These are phyloP conservation scores for Priceomyces carsonii DNA, from an alignment of 805 yeast species.

Conservation along the genomic window DNA sequence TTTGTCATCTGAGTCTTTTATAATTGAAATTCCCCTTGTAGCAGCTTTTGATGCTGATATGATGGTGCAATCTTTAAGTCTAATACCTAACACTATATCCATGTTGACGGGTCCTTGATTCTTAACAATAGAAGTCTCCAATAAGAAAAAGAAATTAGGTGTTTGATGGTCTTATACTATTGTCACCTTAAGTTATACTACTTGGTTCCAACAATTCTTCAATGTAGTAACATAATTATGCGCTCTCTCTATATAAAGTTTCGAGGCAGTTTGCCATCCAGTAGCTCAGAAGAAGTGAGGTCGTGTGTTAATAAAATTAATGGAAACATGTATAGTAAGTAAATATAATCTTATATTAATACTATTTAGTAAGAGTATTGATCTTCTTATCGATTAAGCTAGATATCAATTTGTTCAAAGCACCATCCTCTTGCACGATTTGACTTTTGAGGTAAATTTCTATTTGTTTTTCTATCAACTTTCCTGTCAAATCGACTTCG, in stretches of 20 bases:
- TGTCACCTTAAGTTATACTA: no score
- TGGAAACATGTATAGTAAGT: no score
- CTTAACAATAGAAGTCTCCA: neutral
- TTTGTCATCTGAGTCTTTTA: slow-evolving; percentile 45
- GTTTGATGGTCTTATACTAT: neutral
- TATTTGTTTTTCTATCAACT: slow-evolving; percentile 86
- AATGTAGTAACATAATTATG: no score
- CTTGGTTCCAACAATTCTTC: no score
- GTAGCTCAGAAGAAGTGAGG: no score
- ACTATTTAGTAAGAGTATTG: slow-evolving; percentile 9
- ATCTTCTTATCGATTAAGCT: slow-evolving; percentile 33
- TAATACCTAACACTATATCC: slow-evolving; percentile 91
- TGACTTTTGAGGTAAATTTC: slow-evolving; percentile 55
- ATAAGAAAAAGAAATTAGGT: neutral
- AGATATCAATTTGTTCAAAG: slow-evolving; percentile 49
- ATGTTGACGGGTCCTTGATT: slow-evolving; percentile 33
- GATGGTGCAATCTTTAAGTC: slow-evolving; percentile 75
- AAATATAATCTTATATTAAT: no score
- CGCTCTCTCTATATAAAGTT: no score
- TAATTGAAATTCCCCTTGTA: slow-evolving; percentile 59
- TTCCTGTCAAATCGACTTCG: slow-evolving; percentile 95
- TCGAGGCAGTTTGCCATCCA: no score
- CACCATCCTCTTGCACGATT: slow-evolving; percentile 47
- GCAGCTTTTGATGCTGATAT: slow-evolving; percentile 94
- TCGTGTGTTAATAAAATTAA: no score